Evolutionary conservation across 176 grass and related monocot genomes (phyloP), one percentile per base, ranked within the genome.

Genomic region (Thalia dealbata): DNA sequence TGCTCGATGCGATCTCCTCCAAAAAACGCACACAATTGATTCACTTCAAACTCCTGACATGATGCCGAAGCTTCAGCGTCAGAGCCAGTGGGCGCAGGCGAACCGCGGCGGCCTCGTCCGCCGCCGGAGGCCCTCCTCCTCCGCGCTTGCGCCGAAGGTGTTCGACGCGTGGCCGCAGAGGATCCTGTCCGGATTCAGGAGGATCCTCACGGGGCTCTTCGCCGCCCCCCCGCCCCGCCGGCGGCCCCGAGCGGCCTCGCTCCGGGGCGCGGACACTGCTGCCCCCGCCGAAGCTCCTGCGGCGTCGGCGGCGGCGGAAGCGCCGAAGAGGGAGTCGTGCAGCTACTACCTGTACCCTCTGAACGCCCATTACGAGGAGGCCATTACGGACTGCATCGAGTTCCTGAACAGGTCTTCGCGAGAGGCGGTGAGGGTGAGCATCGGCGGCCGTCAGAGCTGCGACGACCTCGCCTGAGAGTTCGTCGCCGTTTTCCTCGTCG

Each of bases 341-440:
- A 86, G 84, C 2, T 88, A 96, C 2, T 84, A 96, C 70, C 83
- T 96, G 72, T 76, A 86, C 64, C 88, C 86, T 10, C 66, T 87
- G 52, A 86, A 89, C 70, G 55, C 65, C 18, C 92, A 96, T 78
- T 91, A 96, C 58, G 84, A 96, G 52, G 88, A 96, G 86, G 92
- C 92, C 35, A 96, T 96, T 74, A 71, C 92, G 18, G 92, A 96
- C 74, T 96, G 86, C 73, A 83, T 96, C 43, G 86, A 96, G 79
- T 96, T 96, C 88, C 83, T 96, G 73, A 87, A 89, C 79, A 85
- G 64, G 71, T 96, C 88, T 1, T 68, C 76, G 11, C 24, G 35
- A 43, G 81, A 66, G 64, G 52, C 76, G 6, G 45, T 48, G 14
- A 82, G 64, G 60, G 21, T 72, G 54, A 48, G 11, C 11, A 82